Evolutionary conservation across 805 yeast genomes (phyloP).

Genomic region (Candida tibetensis): DNA sequence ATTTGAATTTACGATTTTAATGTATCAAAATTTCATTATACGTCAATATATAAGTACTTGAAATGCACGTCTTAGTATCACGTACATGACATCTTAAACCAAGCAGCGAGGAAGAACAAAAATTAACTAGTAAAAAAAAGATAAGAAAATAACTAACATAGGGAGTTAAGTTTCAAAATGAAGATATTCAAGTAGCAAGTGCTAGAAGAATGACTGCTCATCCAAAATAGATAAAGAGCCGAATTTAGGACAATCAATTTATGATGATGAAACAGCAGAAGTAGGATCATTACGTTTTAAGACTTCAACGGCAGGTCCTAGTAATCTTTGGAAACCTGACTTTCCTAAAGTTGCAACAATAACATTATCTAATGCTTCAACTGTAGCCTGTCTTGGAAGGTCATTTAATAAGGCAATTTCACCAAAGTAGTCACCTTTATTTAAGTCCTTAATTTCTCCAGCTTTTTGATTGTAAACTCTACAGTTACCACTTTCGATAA

Average conservation of each 20-base stretch:
- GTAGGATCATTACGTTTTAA: conserved; percentile 80
- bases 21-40: neutral
- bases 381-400: conserved; percentile 91
- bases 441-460: conserved; percentile 58
- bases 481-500: conserved; percentile 72
- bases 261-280: neutral
- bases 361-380: conserved; percentile 68
- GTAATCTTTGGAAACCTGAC: conserved; percentile 86
- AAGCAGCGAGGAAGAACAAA: conserved; percentile 3
- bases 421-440: conserved; percentile 92
- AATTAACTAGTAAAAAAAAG: neutral
- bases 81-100: neutral
- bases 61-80: neutral
- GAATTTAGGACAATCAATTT: neutral
- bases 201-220: too few species aligned
- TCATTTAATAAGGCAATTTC: conserved; percentile 92
- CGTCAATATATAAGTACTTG: neutral
- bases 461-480: conserved; percentile 61
- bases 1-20: too few species aligned
- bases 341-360: conserved; percentile 92
- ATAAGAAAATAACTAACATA: too few species aligned
- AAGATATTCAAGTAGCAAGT: too few species aligned
- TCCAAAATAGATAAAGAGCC: neutral
- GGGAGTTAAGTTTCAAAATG: too few species aligned
- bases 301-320: conserved; percentile 92